Evolutionary conservation across 2,329 filamentous ascomycete genomes (phyloP).

Genomic region (Berkeleyomyces basicola): DNA sequence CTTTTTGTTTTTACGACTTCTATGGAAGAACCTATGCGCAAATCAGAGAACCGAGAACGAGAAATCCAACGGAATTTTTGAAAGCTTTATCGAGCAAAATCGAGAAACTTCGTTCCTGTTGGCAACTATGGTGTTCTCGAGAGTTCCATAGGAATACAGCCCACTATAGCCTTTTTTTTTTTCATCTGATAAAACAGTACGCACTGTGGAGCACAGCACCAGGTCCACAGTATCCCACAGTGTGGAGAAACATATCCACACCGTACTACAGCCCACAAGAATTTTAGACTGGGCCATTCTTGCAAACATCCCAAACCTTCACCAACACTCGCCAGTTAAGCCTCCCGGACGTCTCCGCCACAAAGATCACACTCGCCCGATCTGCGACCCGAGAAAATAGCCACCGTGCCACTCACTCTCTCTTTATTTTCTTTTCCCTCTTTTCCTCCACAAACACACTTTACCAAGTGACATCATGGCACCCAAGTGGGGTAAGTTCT

Average conservation of each 20-base stretch:
- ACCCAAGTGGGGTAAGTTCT: constrained; percentile 27
- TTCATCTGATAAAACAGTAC: background rate
- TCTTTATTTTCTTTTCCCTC: background rate
- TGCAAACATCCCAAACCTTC: background rate
- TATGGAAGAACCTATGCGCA: too few relatives aligned
- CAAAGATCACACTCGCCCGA: background rate
- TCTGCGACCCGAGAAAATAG: background rate
- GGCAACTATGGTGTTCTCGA: background rate
- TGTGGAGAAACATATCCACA: background rate
- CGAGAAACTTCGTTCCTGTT: background rate
- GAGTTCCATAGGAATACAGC: background rate
- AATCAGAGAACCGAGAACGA: too few relatives aligned
- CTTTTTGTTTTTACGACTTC: background rate
- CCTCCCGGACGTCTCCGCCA: background rate
- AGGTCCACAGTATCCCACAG: background rate
- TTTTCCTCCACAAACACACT: background rate
- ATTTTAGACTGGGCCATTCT: constrained; percentile 3
- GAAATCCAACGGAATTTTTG: too few relatives aligned
- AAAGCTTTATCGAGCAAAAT: too few relatives aligned
- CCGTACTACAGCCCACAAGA: constrained; percentile 2
- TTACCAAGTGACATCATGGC: constrained; percentile 24
- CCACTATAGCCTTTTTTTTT: background rate
- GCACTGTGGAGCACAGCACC: background rate
- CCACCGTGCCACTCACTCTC: background rate
- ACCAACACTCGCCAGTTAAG: background rate